Base-by-base conservation (phyloP, 768 basidiomycete genomes). In the Hydnum rufescens region DNA sequence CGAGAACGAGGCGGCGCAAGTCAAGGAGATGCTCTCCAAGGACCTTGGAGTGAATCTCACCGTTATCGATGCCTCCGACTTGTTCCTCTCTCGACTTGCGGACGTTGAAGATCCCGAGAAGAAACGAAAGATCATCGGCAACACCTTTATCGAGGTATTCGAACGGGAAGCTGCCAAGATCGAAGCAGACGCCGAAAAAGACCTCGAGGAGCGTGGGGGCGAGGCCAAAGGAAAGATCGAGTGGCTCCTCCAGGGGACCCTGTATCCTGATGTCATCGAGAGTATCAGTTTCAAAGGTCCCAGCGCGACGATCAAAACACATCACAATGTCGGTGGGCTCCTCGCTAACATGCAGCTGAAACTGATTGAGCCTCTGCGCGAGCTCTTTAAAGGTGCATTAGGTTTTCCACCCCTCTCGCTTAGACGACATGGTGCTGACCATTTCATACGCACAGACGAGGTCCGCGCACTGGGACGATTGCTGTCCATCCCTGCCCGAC, bases 211-310 rank as follows among this genome's bases (percentile, higher is more conserved):
- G 55, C 61, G 67, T 23, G 81, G 77, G 2, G 79, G 72, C 0
- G 78, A 74, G 51, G 72, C 74, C 51, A 93, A 90, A 66, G 92
- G 95, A 2, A 77, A 79, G 60, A 88, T 97, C 31, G 95, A 97
- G 63, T 99, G 92, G 90, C 66, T 99, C 46, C 68, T 99, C 6
- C 95, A 99, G 66, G 95, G 95, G 3, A 99, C 95, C 0, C 74
- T 99, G 13, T 99, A 97, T 66, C 95, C 95, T 2, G 95, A 99
- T 62, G 95, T 99, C 54, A 99, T 97, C 63, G 95, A 99, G 71
- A 88, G 84, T 63, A 95, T 99, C 68, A 88, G 84, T 67, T 99
- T 99, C 76, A 97, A 96, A 68, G 95, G 95, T 2, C 95, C 95
- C 0, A 88, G 84, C 58, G 95, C 95, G 34, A 97, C 93, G 5